Evolutionary conservation across 192 early-diverging fungal genomes (phyloP).

Genomic region (Coemansia guatemalensis): DNA sequence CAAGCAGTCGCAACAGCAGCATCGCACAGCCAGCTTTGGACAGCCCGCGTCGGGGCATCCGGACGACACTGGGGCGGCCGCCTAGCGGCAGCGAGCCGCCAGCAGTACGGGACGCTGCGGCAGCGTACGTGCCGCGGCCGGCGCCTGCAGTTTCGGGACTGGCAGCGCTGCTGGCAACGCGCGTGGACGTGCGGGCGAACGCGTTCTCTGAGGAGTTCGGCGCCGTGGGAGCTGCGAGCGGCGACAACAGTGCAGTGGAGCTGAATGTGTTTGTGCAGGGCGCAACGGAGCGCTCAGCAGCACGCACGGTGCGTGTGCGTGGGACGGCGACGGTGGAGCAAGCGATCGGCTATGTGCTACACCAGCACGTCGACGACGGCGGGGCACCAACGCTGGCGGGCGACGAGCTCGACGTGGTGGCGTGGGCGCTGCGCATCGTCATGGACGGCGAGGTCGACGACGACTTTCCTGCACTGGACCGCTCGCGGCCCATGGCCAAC

Average conservation of each 20-base stretch:
- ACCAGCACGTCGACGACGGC: constrained; percentile 79
- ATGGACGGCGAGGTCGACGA: constrained; percentile 97
- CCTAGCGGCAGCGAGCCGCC: constrained; percentile 16
- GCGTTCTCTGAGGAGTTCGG: constrained; percentile 70
- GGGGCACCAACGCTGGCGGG: constrained; percentile 62
- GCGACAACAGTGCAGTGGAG: constrained; percentile 58
- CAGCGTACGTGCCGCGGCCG: constrained; percentile 27
- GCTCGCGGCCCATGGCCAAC: constrained; percentile 78
- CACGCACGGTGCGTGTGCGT: constrained; percentile 70
- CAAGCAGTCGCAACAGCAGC: neutral
- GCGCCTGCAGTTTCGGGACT: constrained; percentile 56
- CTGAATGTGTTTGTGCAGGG: constrained; percentile 67
- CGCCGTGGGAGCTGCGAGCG: constrained; percentile 58
- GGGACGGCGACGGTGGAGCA: constrained; percentile 86
- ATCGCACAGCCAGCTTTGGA: neutral
- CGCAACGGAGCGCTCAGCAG: constrained; percentile 43
- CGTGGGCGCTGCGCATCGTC: constrained; percentile 90
- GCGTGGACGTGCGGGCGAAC: constrained; percentile 60
- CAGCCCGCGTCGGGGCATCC: no score
- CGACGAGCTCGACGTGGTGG: constrained; percentile 63
- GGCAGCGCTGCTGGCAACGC: constrained; percentile 61
- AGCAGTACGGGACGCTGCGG: neutral
- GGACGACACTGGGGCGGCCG: neutral
- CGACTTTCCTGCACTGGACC: constrained; percentile 93
- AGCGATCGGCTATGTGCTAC: constrained; percentile 89